A percentile compares a stretch with the other conserved stretches of the same genome.
Conservation (phyloP, 2,329 filamentous ascomycete species). For the Neospermospora avenae region DNA sequence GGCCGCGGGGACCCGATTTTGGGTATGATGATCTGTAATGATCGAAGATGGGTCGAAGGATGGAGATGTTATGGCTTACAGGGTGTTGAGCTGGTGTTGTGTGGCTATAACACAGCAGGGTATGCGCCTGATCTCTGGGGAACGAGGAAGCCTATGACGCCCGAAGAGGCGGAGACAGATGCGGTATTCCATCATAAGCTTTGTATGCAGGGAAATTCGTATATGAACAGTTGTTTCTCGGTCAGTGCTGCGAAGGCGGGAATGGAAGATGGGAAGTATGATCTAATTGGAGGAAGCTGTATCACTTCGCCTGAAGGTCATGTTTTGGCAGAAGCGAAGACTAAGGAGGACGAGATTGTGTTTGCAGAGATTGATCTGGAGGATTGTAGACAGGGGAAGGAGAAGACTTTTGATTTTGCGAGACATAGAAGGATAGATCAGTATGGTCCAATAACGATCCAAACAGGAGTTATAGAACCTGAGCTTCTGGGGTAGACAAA, state of each 20-base stretch:
- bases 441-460: conserved; percentile 40
- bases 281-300: conserved; percentile 47
- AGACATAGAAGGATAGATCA: conserved; percentile 44
- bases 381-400: conserved; percentile 46
- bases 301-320: conserved; percentile 48
- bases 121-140: conserved; percentile 47
- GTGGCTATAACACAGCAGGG: conserved; percentile 50
- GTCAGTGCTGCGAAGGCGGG: conserved; percentile 49
- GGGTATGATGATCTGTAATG: conserved; percentile 55
- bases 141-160: conserved; percentile 40
- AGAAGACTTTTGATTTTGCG: conserved; percentile 44
- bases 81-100: conserved; percentile 46
- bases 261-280: conserved; percentile 47
- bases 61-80: conserved; percentile 52
- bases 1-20: conserved; percentile 48
- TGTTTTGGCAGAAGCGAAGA: conserved; percentile 48
- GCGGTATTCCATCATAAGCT: conserved; percentile 51
- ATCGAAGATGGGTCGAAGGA: conserved; percentile 50
- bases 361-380: conserved; percentile 49
- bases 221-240: conserved; percentile 51
- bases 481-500: conserved; percentile 28
- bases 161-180: conserved; percentile 43
- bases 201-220: conserved; percentile 50
- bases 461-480: conserved; percentile 41
- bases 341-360: conserved; percentile 47